Evolutionary conservation across 805 yeast species (phyloP).

Genomic region (Zygoascus bituminiphila): DNA sequence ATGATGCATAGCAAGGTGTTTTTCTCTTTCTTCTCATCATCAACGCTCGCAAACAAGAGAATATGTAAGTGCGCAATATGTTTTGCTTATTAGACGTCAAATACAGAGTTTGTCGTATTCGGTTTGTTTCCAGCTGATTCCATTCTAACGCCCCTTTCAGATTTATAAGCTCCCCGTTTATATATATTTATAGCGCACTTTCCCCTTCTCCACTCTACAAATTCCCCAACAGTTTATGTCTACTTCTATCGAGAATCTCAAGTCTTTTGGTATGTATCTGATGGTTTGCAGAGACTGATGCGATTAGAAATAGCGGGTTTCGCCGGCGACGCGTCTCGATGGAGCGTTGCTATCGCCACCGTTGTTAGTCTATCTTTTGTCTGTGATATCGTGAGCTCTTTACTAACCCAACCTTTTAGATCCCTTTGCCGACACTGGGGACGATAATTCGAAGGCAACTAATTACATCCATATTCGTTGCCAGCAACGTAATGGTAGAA

Average conservation of each 20-base stretch:
- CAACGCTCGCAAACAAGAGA: neutral
- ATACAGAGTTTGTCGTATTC: neutral
- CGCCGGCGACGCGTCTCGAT: too few relatives aligned
- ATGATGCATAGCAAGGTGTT: neutral
- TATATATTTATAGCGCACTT: neutral
- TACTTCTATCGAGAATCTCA: constrained; percentile 72
- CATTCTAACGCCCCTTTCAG: neutral
- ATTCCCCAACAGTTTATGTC: constrained; percentile 33
- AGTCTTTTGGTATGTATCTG: constrained; percentile 34
- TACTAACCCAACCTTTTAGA: constrained; percentile 34
- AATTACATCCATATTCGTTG: constrained; percentile 96
- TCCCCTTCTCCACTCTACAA: neutral
- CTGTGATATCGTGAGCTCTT: neutral
- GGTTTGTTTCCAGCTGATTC: neutral
- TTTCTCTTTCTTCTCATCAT: neutral
- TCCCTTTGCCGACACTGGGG: constrained; percentile 99
- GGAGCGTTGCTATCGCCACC: neutral
- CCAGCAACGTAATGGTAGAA: constrained; percentile 99
- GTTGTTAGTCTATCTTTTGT: neutral
- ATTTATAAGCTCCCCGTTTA: neutral
- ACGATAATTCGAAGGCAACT: constrained; percentile 93
- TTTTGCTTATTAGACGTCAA: too few relatives aligned
- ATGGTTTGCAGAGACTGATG: too few relatives aligned
- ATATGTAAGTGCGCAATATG: neutral
- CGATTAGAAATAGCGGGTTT: too few relatives aligned